Base-by-base conservation (phyloP, 176 grass and related monocot genomes). In the Urochloa ruziziensis region DNA sequence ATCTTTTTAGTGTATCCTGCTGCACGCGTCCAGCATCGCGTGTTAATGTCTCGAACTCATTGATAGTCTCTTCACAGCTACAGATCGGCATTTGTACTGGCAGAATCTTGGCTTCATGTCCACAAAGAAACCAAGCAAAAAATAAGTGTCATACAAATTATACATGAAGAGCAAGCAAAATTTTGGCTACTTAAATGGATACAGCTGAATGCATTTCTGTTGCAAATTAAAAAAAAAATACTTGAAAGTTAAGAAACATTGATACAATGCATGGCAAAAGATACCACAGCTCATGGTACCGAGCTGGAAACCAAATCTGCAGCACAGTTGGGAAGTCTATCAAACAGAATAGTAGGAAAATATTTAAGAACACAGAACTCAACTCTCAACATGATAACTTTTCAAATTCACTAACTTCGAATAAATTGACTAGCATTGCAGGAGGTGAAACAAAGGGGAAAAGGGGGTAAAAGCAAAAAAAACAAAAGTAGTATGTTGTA, bases 1-100 rank as follows among this genome's bases (percentile, higher is more conserved):
- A 99, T 92, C 73, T 93, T 46, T 62, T 87, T 40, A 99, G 87
- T 10, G 93, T 92, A 47, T 92, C 93, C 16, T 59, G 78, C 85
- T 99, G 97, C 48, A 92, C 91, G 10, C 89, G 81, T 17, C 25
- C 70, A 13, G 89, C 73, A 69, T 96, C 89, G 37, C 77, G 85
- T 0, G 97, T 87, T 64, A 92, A 62, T 47, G 49, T 18, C 84
- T 96, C 97, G 18, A 96, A 99, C 68, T 99, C 91, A 0, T 86
- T 74, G 32, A 96, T 94, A 15, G 73, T 94, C 12, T 83, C 91
- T 27, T 96, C 93, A 11, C 82, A 80, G 74, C 83, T 88, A 59
- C 89, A 94, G 62, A 92, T 82, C 68, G 84, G 87, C 94, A 97
- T 97, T 66, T 52, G 68, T 40, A 49, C 25, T 4, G 58, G 43